Evolutionary conservation across 2,329 filamentous ascomycete genomes (phyloP).

Genomic region (Aspergillus vadensis): DNA sequence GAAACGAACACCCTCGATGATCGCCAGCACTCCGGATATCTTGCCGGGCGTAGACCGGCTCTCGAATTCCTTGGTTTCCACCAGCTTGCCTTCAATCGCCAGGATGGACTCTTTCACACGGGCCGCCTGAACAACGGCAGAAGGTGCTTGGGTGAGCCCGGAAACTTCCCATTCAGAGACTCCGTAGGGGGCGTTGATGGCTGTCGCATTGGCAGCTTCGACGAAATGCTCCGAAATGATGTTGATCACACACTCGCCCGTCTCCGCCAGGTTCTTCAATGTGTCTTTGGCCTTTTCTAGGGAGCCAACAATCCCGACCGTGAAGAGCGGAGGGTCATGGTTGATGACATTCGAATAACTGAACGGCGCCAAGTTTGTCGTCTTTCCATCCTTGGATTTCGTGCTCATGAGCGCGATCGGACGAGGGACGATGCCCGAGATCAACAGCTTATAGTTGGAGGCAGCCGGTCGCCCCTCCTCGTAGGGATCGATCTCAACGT

Average conservation of each 20-base stretch:
- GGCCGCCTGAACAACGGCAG: constrained; percentile 66
- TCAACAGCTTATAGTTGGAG: constrained; percentile 90
- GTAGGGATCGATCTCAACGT: constrained; percentile 81
- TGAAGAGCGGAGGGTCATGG: constrained; percentile 85
- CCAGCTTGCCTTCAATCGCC: constrained; percentile 76
- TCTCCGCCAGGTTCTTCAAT: constrained; percentile 70
- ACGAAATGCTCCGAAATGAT: constrained; percentile 82
- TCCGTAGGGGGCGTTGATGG: constrained; percentile 75
- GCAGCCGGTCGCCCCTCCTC: constrained; percentile 65
- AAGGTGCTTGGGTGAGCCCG: constrained; percentile 71
- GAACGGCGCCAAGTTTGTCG: constrained; percentile 81
- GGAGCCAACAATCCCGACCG: constrained; percentile 61
- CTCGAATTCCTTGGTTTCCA: constrained; percentile 75
- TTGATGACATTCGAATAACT: constrained; percentile 81
- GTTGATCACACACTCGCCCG: constrained; percentile 78
- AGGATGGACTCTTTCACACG: constrained; percentile 83
- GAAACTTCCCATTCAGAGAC: constrained; percentile 76
- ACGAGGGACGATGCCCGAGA: constrained; percentile 77
- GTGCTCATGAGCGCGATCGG: constrained; percentile 71
- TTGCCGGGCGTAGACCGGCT: constrained; percentile 69
- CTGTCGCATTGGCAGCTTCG: constrained; percentile 83
- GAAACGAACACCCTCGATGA: constrained; percentile 82
- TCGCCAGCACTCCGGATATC: constrained; percentile 71
- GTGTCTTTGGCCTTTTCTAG: constrained; percentile 72
- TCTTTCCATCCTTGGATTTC: constrained; percentile 60